phyloP scores from a whole-genome alignment of 805 yeast genomes.

The Candida broadrunensis region DNA sequence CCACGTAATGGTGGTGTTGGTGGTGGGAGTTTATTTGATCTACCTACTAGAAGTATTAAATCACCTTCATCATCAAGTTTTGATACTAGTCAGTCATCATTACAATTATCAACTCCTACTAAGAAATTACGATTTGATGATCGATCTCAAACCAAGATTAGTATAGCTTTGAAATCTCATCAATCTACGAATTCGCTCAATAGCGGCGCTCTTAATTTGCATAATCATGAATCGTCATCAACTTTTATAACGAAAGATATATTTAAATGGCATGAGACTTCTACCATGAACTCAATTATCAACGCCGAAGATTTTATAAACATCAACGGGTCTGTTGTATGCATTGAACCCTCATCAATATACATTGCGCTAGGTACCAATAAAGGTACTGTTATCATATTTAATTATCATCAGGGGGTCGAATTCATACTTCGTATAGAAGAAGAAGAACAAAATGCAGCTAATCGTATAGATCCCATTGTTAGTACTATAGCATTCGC shows the following conservation, averaged over 20 bases:
- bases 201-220: not conserved
- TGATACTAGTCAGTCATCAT: constrained; percentile 1
- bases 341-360: constrained; percentile 23
- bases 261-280: constrained; percentile 25
- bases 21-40: constrained; percentile 5
- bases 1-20: not conserved
- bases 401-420: constrained; percentile 65
- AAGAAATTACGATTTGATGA: constrained; percentile 33
- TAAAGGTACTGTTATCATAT: constrained; percentile 61
- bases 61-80: constrained; percentile 3
- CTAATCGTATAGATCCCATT: constrained; percentile 7
- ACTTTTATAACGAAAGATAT: not conserved
- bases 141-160: constrained; percentile 30
- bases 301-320: constrained; percentile 18
- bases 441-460: constrained; percentile 32
- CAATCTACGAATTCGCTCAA: not conserved
- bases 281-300: constrained; percentile 15
- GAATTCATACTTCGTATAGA: constrained; percentile 37
- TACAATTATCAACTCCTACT: constrained; percentile 4
- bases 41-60: constrained; percentile 3
- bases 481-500: constrained; percentile 60
- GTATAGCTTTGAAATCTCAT: constrained; percentile 16
- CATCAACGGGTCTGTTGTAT: constrained; percentile 18
- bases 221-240: not conserved
- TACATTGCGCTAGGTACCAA: constrained; percentile 67